These are phyloP conservation scores for Pichia cactophila DNA, from an alignment of 1,139 yeast species.

Conservation along the genomic window DNA sequence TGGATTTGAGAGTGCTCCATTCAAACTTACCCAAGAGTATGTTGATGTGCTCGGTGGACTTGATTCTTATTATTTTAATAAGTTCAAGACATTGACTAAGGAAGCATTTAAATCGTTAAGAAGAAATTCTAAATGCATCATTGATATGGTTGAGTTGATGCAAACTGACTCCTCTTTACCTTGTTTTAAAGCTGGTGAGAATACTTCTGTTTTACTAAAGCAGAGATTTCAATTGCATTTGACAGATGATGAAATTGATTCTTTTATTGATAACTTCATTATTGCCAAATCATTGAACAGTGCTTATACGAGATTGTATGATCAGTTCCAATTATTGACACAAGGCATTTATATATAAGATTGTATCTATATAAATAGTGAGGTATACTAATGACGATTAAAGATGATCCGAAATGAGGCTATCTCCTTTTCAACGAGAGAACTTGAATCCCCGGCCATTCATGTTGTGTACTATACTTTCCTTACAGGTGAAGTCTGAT, in stretches of 20 bases:
- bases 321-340: conserved; percentile 86
- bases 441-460: conserved; percentile 29
- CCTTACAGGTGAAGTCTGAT: too few species aligned
- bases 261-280: conserved; percentile 65
- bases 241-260: conserved; percentile 64
- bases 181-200: conserved; percentile 81
- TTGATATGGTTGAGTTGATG: conserved; percentile 86
- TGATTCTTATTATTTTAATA: conserved; percentile 48
- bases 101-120: conserved; percentile 68
- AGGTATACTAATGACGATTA: neutral
- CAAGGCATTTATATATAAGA: conserved; percentile 75
- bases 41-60: conserved; percentile 79
- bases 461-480: conserved; percentile 33
- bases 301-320: conserved; percentile 83
- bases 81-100: conserved; percentile 57
- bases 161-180: conserved; percentile 85
- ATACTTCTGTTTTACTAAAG: conserved; percentile 66
- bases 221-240: conserved; percentile 78
- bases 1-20: conserved; percentile 96
- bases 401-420: neutral
- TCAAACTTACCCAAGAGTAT: conserved; percentile 82
- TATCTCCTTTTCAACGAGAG: neutral
- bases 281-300: conserved; percentile 83
- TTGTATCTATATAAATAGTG: neutral
- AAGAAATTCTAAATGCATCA: conserved; percentile 60